Conservation (phyloP, 352 stramenopile genomes). For the Pythium myriotylum region DNA sequence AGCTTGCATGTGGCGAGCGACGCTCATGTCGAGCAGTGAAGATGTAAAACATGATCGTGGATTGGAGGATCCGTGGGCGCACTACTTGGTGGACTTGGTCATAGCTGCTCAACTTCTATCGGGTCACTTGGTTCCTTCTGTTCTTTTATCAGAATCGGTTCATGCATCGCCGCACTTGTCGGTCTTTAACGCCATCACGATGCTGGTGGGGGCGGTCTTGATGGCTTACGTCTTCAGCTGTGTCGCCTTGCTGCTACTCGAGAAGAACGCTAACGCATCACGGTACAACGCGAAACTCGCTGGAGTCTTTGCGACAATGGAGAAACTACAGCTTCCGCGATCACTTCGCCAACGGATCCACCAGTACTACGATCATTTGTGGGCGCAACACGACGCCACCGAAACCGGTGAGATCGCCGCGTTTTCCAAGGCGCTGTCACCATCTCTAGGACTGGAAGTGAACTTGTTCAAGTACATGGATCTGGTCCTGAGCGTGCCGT, state of each 20-base stretch:
- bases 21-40: background rate
- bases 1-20: constrained; percentile 26
- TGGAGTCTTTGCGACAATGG: constrained; percentile 34
- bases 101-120: too few species aligned
- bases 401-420: constrained; percentile 23
- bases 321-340: constrained; percentile 29
- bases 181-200: constrained; percentile 2
- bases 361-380: constrained; percentile 45
- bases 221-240: constrained; percentile 8
- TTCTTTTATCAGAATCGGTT: constrained; percentile 8
- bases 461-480: constrained; percentile 40
- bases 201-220: constrained; percentile 5
- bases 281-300: constrained; percentile 37
- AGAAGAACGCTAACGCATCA: constrained; percentile 8
- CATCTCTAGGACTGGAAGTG: constrained; percentile 38
- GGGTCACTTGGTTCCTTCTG: background rate
- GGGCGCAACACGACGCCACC: constrained; percentile 34
- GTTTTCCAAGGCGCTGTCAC: constrained; percentile 31
- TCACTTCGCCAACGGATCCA: constrained; percentile 33
- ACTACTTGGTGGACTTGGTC: too few species aligned
- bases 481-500: constrained; percentile 31
- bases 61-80: too few species aligned
- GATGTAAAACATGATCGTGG: too few species aligned
- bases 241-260: constrained; percentile 5
- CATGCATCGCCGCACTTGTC: background rate